Conservation (phyloP, 2,329 filamentous ascomycete genomes). For the Trichoderma koningiopsis region DNA sequence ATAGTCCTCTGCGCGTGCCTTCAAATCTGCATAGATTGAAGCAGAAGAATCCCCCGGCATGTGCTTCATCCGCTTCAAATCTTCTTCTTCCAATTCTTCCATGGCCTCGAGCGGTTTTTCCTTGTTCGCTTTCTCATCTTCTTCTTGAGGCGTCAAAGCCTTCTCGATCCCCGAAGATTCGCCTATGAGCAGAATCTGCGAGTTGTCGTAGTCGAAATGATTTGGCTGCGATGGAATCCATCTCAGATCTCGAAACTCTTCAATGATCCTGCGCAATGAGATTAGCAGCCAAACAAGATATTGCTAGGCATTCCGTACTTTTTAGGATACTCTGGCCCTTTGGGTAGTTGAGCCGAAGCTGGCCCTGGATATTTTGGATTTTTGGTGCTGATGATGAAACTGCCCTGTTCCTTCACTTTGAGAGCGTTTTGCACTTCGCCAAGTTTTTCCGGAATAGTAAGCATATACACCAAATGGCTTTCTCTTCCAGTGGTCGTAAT, state of each 20-base stretch:
- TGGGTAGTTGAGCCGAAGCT: conserved; percentile 61
- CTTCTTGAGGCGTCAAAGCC: conserved; percentile 58
- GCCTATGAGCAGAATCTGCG: conserved; percentile 79
- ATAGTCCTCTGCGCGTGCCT: conserved; percentile 24
- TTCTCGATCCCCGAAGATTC: conserved; percentile 59
- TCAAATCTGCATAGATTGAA: conserved; percentile 23
- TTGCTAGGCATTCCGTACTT: conserved; percentile 52
- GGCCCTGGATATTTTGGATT: conserved; percentile 74
- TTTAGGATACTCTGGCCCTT: conserved; percentile 69
- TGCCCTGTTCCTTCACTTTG: conserved; percentile 67
- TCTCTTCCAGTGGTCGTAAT: conserved; percentile 71
- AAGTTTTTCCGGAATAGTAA: conserved; percentile 71
- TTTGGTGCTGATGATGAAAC: conserved; percentile 77
- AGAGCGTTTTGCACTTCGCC: conserved; percentile 75
- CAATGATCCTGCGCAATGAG: conserved; percentile 54
- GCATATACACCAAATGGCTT: conserved; percentile 77
- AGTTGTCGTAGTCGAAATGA: conserved; percentile 72
- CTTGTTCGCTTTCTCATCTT: conserved; percentile 61
- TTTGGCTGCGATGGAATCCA: conserved; percentile 76
- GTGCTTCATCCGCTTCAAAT: conserved; percentile 64
- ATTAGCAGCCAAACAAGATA: background rate
- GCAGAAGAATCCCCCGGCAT: conserved; percentile 50
- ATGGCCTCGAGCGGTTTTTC: conserved; percentile 70
- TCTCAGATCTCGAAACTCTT: conserved; percentile 71
- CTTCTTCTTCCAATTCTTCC: conserved; percentile 74